Evolutionary conservation across 2,329 filamentous ascomycete genomes (phyloP), one percentile per base, ranked within the genome.

Genomic region (Colletotrichum somersetense): DNA sequence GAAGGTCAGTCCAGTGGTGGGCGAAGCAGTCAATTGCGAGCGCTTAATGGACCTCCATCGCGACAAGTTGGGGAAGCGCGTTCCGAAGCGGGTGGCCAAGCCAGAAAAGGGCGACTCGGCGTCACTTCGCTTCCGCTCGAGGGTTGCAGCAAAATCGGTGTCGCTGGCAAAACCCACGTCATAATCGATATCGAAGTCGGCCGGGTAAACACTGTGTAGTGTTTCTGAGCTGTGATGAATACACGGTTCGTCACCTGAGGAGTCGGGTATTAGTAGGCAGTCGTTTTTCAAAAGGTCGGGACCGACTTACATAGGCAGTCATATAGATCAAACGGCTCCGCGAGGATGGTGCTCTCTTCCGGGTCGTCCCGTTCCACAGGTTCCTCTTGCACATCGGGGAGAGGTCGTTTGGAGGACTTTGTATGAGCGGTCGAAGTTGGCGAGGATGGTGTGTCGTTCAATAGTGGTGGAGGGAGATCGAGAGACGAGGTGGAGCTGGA

Each of bases 341-440:
- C 79, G 58, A 85, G 81, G 71, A 86, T 85, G 71, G 87, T 82
- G 62, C 86, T 85, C 65, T 87, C 86, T 38, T 91, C 89, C 30
- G 55, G 40, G 38, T 72, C 69, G 30, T 92, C 92, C 66, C 88
- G 88, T 79, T 95, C 92, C 53, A 91, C 83, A 2, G 92, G 91
- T 77, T 97, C 95, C 80, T 98, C 95, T 77, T 95, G 89, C 26
- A 98, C 92, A 77, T 96, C 93, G 20, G 94, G 92, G 73, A 98
- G 85, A 64, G 87, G 88, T 72, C 89, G 87, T 82, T 93, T 93
- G 77, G 87, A 85, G 0, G 89, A 84, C 75, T 90, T 89, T 73
- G 76, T 75, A 64, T 77, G 73, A 83, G 82, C 66, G 16, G 66
- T 68, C 33, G 67, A 70, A 8, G 83, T 87, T 71, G 87, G 91